Conservation (phyloP, 192 early-diverging fungal genomes). For the Borealophlyctis nickersoniae region DNA sequence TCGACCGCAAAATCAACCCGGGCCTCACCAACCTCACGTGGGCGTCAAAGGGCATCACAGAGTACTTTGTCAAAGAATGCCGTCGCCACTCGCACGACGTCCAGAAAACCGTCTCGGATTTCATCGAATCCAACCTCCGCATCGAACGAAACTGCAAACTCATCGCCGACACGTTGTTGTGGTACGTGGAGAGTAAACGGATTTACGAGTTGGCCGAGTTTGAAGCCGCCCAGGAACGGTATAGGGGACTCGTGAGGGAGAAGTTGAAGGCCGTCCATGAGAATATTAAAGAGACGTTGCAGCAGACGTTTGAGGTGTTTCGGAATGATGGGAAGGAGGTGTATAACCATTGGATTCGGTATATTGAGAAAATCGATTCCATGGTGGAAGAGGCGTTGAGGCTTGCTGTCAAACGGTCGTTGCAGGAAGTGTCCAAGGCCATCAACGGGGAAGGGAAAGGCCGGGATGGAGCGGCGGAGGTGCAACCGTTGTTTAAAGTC, state of each 20-base stretch:
- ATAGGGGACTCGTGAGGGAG: slow-evolving; percentile 36
- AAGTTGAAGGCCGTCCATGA: slow-evolving; percentile 45
- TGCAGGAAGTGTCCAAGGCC: slow-evolving; percentile 58
- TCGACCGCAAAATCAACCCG: slow-evolving; percentile 67
- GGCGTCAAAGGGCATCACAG: slow-evolving; percentile 59
- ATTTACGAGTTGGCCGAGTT: slow-evolving; percentile 61
- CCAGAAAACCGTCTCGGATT: slow-evolving; percentile 57
- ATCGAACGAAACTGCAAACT: slow-evolving; percentile 47
- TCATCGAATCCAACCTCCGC: slow-evolving; percentile 42
- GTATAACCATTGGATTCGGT: slow-evolving; percentile 51
- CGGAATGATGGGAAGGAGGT: slow-evolving; percentile 58
- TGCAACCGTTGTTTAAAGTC: slow-evolving; percentile 64
- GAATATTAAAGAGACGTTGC: slow-evolving; percentile 42
- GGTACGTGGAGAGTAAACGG: slow-evolving; percentile 56
- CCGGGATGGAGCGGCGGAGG: slow-evolving; percentile 47
- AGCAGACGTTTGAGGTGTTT: slow-evolving; percentile 47
- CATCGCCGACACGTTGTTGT: slow-evolving; percentile 56
- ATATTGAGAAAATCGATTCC: slow-evolving; percentile 53
- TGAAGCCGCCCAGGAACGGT: slow-evolving; percentile 44
- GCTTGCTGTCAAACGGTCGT: slow-evolving; percentile 46
- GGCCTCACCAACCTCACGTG: slow-evolving; percentile 57
- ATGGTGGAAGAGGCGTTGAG: slow-evolving; percentile 55
- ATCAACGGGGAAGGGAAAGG: slow-evolving; percentile 66
- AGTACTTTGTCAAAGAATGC: slow-evolving; percentile 67
- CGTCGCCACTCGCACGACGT: slow-evolving; percentile 55